A percentile compares a stretch with the other conserved stretches of the same genome.
Conservation (phyloP, 352 stramenopile genomes). For the Lagenidium giganteum region DNA sequence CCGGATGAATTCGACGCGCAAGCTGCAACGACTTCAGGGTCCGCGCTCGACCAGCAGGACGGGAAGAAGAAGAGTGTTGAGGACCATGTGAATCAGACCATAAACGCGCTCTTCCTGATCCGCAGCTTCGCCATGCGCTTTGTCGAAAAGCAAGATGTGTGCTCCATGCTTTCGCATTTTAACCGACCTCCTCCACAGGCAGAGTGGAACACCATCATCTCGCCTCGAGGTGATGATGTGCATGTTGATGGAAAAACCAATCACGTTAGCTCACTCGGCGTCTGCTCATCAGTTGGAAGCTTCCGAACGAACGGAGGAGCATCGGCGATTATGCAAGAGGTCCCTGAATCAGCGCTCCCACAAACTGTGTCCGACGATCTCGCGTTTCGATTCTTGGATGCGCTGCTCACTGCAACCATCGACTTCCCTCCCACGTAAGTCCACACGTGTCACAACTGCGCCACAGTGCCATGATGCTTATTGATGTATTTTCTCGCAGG, state of each 20-base stretch:
- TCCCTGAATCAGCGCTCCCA: too few relatives aligned
- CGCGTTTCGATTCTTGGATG: constrained; percentile 61
- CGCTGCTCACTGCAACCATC: constrained; percentile 44
- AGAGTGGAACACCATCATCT: constrained; percentile 24
- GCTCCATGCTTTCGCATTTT: constrained; percentile 56
- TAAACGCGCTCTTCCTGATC: constrained; percentile 73
- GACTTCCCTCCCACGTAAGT: constrained; percentile 62
- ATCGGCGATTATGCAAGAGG: too few relatives aligned
- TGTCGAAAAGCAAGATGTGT: constrained; percentile 63
- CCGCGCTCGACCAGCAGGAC: constrained; percentile 5
- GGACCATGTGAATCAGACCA: constrained; percentile 35
- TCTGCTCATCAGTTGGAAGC: too few relatives aligned
- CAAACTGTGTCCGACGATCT: constrained; percentile 44
- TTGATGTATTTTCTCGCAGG: constrained; percentile 9
- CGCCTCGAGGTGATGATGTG: constrained; percentile 16
- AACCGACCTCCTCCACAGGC: constrained; percentile 25
- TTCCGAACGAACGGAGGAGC: too few relatives aligned
- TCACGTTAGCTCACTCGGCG: too few relatives aligned
- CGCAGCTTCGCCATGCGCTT: constrained; percentile 71
- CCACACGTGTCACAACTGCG: too few relatives aligned
- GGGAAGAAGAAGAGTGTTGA: constrained; percentile 35
- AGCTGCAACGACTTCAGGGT: constrained; percentile 10
- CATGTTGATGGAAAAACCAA: background rate
- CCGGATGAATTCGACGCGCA: constrained; percentile 39
- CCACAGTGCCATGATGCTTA: too few relatives aligned